These are phyloP conservation scores for Anthracocystis setariae DNA, from an alignment of 1,284 basidiomycete species.

Conservation along the genomic window DNA sequence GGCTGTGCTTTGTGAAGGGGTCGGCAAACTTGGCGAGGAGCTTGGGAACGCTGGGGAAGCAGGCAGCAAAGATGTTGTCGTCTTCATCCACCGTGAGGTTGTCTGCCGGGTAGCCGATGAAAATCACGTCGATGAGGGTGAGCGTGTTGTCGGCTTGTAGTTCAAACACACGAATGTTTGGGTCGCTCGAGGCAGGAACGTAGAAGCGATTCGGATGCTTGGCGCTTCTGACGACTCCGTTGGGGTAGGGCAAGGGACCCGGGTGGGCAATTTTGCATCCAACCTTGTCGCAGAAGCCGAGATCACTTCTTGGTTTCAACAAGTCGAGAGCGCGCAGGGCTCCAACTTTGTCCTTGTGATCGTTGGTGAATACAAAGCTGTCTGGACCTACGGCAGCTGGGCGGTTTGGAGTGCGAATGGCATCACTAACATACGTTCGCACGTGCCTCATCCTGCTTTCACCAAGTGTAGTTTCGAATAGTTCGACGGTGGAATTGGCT, in stretches of 20 bases:
- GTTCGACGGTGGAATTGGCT: constrained; percentile 78
- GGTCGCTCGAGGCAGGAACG: constrained; percentile 34
- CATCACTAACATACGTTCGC: constrained; percentile 73
- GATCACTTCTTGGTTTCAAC: constrained; percentile 29
- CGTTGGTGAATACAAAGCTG: constrained; percentile 60
- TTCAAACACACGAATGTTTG: constrained; percentile 46
- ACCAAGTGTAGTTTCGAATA: constrained; percentile 74
- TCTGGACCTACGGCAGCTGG: constrained; percentile 71
- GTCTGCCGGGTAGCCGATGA: constrained; percentile 50
- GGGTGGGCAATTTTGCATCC: constrained; percentile 57
- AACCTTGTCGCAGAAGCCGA: constrained; percentile 50
- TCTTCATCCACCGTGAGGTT: constrained; percentile 52
- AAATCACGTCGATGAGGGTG: constrained; percentile 46
- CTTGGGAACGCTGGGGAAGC: constrained; percentile 45
- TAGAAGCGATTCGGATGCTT: constrained; percentile 41
- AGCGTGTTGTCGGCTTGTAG: constrained; percentile 51
- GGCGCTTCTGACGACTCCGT: constrained; percentile 38
- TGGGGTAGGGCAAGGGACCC: constrained; percentile 40
- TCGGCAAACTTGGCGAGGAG: constrained; percentile 43
- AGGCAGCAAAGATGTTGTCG: constrained; percentile 47
- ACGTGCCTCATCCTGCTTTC: constrained; percentile 72
- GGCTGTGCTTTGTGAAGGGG: constrained; percentile 26
- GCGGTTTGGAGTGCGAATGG: constrained; percentile 77
- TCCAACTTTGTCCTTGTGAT: constrained; percentile 51
- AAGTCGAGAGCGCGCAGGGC: constrained; percentile 29